Conservation (phyloP, 2,329 filamentous ascomycete species). For the Pseudogymnoascus sp. region DNA sequence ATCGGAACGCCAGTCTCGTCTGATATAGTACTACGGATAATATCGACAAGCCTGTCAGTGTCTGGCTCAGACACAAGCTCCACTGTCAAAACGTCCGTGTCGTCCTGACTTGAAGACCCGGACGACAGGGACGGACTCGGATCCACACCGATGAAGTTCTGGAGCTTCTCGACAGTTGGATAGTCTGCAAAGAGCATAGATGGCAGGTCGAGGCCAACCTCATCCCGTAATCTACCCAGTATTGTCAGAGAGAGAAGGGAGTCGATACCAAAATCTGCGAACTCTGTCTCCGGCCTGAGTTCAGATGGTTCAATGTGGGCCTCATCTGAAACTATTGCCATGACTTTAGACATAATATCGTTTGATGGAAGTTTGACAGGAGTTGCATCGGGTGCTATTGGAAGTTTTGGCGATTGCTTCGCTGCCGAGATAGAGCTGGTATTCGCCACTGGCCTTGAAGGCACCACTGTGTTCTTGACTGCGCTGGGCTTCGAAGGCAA, state of each 20-base stretch:
- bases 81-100: neutral
- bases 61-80: neutral
- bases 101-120: neutral
- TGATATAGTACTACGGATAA: slow-evolving; percentile 12
- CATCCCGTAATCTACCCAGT: slow-evolving; percentile 27
- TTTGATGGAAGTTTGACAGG: neutral
- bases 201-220: slow-evolving; percentile 25
- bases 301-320: slow-evolving; percentile 21
- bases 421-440: neutral
- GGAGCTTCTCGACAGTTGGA: slow-evolving; percentile 20
- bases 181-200: slow-evolving; percentile 23
- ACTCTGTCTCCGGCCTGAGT: slow-evolving; percentile 22
- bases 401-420: neutral
- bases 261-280: slow-evolving; percentile 30
- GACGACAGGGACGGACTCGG: neutral
- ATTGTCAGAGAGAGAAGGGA: slow-evolving; percentile 30
- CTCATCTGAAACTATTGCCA: slow-evolving; percentile 28
- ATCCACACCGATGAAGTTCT: neutral
- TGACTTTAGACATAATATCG: neutral
- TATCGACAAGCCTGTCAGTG: neutral
- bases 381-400: neutral
- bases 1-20: neutral
- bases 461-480: neutral
- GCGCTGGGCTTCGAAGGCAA: neutral
- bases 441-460: too few species aligned